A percentile compares a stretch with the other conserved stretches of the same genome.
These are phyloP conservation scores for Cryptococcus wingfieldii DNA, from an alignment of 1,284 basidiomycete species.

Conservation along the genomic window DNA sequence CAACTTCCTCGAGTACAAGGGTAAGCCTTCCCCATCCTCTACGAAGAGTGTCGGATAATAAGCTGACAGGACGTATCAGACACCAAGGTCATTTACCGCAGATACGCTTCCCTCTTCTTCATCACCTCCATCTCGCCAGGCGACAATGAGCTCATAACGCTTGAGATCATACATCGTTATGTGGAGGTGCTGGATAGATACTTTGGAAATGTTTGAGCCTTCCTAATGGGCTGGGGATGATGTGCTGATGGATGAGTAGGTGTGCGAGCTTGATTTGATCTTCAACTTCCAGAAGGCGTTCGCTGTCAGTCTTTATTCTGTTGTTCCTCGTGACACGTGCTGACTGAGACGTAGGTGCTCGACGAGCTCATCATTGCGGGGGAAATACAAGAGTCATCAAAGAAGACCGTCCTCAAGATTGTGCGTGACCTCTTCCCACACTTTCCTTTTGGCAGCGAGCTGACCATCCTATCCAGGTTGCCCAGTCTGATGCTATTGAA, in stretches of 20 bases:
- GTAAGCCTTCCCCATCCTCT: slow-evolving; percentile 50
- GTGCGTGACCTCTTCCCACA: slow-evolving; percentile 53
- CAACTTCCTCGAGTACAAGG: slow-evolving; percentile 99
- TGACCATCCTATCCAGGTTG: slow-evolving; percentile 36
- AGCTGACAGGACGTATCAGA: slow-evolving; percentile 52
- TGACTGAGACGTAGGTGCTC: slow-evolving; percentile 61
- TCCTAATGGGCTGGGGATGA: no score
- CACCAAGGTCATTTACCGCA: slow-evolving; percentile 92
- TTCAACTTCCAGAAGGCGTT: slow-evolving; percentile 99
- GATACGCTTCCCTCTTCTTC: slow-evolving; percentile 98
- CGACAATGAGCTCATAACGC: slow-evolving; percentile 88
- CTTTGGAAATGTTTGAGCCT: slow-evolving; percentile 85
- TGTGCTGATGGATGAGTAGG: slow-evolving; percentile 53
- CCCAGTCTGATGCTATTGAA: slow-evolving; percentile 52
- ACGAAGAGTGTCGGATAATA: background rate
- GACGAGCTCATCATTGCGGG: slow-evolving; percentile 98
- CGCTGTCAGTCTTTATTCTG: slow-evolving; percentile 57
- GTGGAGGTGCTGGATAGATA: slow-evolving; percentile 98
- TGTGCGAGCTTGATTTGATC: slow-evolving; percentile 93
- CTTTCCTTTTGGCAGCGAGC: background rate
- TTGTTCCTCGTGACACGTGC: background rate
- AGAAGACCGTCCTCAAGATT: slow-evolving; percentile 90
- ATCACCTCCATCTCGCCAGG: slow-evolving; percentile 82
- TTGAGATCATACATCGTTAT: slow-evolving; percentile 97
- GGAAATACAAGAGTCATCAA: slow-evolving; percentile 96